Percentiles rank a stretch among this genome's conserved stretches.
These are phyloP conservation scores for Gomphus bonarii DNA, from an alignment of 1,284 basidiomycete species.

Conservation along the genomic window DNA sequence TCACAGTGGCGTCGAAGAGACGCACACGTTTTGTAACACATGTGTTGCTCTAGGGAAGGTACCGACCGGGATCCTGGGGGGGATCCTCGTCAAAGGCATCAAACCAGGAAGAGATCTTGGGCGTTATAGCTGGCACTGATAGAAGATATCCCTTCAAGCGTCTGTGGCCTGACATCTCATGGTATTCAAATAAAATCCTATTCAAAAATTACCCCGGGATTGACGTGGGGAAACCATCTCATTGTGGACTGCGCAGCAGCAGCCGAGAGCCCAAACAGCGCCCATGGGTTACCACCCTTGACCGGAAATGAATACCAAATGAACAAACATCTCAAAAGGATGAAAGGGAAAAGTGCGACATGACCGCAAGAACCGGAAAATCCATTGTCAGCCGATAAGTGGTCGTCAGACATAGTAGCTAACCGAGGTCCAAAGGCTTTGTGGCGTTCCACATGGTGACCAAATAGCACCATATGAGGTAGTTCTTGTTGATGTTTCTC, in stretches of 20 bases:
- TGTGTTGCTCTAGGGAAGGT: neutral
- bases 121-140: conserved; percentile 1
- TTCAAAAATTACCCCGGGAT: neutral
- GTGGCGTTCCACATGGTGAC: conserved; percentile 1
- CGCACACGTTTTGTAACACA: neutral
- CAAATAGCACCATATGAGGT: neutral
- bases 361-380: conserved; percentile 1
- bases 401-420: neutral
- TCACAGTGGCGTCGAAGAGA: conserved; percentile 3
- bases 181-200: neutral
- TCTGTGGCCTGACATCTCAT: neutral
- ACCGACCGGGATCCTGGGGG: neutral
- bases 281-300: neutral
- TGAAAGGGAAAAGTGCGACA: conserved; percentile 5
- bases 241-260: neutral
- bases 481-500: neutral
- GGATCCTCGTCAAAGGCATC: conserved; percentile 2
- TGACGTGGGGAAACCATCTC: neutral
- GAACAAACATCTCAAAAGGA: neutral
- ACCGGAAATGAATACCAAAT: conserved; percentile 6
- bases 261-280: neutral
- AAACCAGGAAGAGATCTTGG: neutral
- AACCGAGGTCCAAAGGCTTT: conserved; percentile 3
- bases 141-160: neutral
- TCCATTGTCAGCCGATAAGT: neutral